Evolutionary conservation across 1,284 basidiomycete species (phyloP), one percentile per base, ranked within the genome.

Genomic region (Ceratobasidium theobromae): DNA sequence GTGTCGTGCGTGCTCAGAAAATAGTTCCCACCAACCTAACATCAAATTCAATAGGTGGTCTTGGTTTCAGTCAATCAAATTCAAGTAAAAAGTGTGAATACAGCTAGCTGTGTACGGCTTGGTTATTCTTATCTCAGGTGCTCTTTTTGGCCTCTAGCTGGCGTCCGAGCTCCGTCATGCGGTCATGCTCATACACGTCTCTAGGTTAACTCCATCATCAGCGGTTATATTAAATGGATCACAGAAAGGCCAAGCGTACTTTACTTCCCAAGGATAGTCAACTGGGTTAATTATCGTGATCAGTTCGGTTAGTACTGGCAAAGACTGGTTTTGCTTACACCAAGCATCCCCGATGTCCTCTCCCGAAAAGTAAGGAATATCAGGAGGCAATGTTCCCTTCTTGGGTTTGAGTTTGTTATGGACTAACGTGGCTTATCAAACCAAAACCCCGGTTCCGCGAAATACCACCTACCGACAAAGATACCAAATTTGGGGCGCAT

Each of bases 391-490:
- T 46, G 83, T 76, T 27, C 85, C 93, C 45, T 86, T 76, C 78
- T 98, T 98, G 48, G 82, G 80, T 79, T 96, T 96, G 69, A 86
- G 79, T 79, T 97, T 97, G 81, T 97, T 96, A 78, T 97, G 94
- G 16, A 98, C 95, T 75, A 65, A 12, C 33, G 51, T 9, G 49
- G 6, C 46, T 12, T 8, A 6, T 5, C 27, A n/a, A 48, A 23
- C 21, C 23, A 48, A 25, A 33, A 18, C 12, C 38, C 23, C 16
- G 45, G 5, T 27, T 25, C 4, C 12, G 65, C 27, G 21, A 14
- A 30, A 41, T 38, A 16, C 23, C 16, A 21, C 74, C 27, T 48
- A 75, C 75, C 75, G 40, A 96, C 94, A 74, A 97, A 98, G 71
- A 96, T 81, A 1, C 85, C 93, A 69, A 97, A 92, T 75, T 89